Evolutionary conservation across 352 stramenopile genomes (phyloP).

Genomic region (Pilasporangium apinafurcum): DNA sequence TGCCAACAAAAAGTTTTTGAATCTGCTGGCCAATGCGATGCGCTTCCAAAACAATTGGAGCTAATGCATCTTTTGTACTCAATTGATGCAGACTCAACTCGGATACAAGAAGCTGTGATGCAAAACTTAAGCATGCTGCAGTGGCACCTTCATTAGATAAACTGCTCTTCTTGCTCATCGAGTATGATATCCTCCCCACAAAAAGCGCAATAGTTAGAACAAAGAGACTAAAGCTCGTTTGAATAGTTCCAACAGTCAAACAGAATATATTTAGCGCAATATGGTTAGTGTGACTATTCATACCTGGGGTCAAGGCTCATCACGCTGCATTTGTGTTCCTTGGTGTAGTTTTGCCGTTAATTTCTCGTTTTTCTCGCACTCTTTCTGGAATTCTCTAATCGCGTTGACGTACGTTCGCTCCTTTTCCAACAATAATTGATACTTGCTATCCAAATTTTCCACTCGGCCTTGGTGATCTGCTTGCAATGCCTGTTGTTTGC

Average conservation of each 20-base stretch:
- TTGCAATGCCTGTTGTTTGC: constrained; percentile 46
- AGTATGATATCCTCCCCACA: too few species aligned
- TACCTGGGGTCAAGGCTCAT: constrained; percentile 2
- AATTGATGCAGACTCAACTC: constrained; percentile 12
- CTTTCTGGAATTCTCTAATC: constrained; percentile 84
- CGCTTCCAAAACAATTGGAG: constrained; percentile 45
- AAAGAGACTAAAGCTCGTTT: too few species aligned
- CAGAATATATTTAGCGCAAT: too few species aligned
- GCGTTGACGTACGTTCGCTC: constrained; percentile 81
- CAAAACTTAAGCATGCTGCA: constrained; percentile 39
- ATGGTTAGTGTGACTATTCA: constrained; percentile 24
- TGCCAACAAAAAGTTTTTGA: constrained; percentile 2
- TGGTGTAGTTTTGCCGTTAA: constrained; percentile 18
- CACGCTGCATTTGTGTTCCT: neutral
- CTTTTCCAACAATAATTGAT: constrained; percentile 68
- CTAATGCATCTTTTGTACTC: constrained; percentile 40
- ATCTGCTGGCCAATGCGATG: constrained; percentile 44
- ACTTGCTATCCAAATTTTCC: constrained; percentile 70
- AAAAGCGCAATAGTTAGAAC: too few species aligned
- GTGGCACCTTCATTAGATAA: constrained; percentile 19
- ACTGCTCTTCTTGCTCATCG: constrained; percentile 21
- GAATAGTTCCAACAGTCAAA: too few species aligned
- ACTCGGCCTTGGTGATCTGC: constrained; percentile 30
- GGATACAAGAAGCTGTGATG: constrained; percentile 19
- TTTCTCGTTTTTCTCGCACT: constrained; percentile 84